Percentiles rank a stretch among this genome's conserved stretches.
Conservation (phyloP, 441 rosid species). For the Populus hybrid region DNA sequence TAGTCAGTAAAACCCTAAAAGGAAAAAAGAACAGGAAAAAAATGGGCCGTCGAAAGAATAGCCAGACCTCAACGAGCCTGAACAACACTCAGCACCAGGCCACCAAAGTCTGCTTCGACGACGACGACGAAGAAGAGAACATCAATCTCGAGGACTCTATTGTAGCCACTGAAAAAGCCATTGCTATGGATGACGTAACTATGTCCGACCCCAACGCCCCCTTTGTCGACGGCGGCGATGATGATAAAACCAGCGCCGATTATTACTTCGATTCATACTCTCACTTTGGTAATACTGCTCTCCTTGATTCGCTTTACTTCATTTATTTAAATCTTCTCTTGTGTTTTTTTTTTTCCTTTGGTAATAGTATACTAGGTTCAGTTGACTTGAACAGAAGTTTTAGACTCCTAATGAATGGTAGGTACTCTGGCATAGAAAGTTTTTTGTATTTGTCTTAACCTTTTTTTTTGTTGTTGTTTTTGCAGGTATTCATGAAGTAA, state of each 20-base stretch:
- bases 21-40: not conserved
- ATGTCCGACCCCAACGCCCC: conserved; percentile 53
- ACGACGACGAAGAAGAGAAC: conserved; percentile 28
- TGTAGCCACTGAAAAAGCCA: conserved; percentile 27
- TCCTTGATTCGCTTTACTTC: conserved; percentile 2
- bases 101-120: conserved; percentile 40
- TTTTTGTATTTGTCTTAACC: not conserved
- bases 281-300: conserved; percentile 60
- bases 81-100: conserved; percentile 19
- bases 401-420: not conserved
- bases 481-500: conserved; percentile 99
- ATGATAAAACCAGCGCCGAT: conserved; percentile 79
- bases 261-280: conserved; percentile 94
- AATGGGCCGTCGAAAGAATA: conserved; percentile 53
- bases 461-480: conserved; percentile 11
- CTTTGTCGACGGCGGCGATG: conserved; percentile 34
- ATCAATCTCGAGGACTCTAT: conserved; percentile 43
- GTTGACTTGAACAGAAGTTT: not conserved
- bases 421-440: not conserved
- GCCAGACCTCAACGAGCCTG: conserved; percentile 28
- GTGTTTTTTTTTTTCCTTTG: not conserved
- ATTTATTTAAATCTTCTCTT: not conserved
- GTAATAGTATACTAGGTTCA: not conserved
- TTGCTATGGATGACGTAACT: conserved; percentile 41
- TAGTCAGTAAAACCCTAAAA: not conserved